Evolutionary conservation across 768 basidiomycete species (phyloP).

Genomic region (Termitomyces sp.): DNA sequence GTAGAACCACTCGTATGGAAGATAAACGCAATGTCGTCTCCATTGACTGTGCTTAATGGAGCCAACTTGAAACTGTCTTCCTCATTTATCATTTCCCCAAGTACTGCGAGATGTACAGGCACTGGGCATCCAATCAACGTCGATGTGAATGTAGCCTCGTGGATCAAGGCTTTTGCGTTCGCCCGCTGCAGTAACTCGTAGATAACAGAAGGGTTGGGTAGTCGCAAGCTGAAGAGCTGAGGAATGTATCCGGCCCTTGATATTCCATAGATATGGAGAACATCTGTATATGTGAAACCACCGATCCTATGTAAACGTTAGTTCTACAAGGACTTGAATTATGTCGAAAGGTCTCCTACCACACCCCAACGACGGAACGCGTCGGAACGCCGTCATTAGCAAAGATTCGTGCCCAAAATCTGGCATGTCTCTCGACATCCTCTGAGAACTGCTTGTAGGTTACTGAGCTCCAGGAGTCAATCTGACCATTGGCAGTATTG

Average conservation of each 20-base stretch:
- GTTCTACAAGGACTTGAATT: not conserved
- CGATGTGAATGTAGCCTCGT: slow-evolving; percentile 53
- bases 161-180: slow-evolving; percentile 60
- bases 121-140: slow-evolving; percentile 44
- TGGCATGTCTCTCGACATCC: slow-evolving; percentile 65
- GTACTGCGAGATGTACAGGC: slow-evolving; percentile 42
- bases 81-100: slow-evolving; percentile 33
- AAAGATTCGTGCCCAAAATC: slow-evolving; percentile 58
- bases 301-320: slow-evolving; percentile 48
- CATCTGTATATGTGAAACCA: slow-evolving; percentile 69
- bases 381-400: slow-evolving; percentile 39
- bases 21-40: slow-evolving; percentile 57
- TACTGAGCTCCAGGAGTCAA: slow-evolving; percentile 56
- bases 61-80: slow-evolving; percentile 37
- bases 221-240: slow-evolving; percentile 73
- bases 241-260: slow-evolving; percentile 77
- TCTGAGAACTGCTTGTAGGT: slow-evolving; percentile 60
- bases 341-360: slow-evolving; percentile 40
- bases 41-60: slow-evolving; percentile 22
- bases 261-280: slow-evolving; percentile 71
- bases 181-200: slow-evolving; percentile 66
- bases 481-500: slow-evolving; percentile 33
- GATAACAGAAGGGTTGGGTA: slow-evolving; percentile 69
- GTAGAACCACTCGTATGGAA: slow-evolving; percentile 85
- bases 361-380: slow-evolving; percentile 67